Percentiles rank a stretch among this genome's conserved stretches.
phyloP scores from a whole-genome alignment of 2,329 filamentous ascomycete genomes.

The Reticulascus tulasneorum region DNA sequence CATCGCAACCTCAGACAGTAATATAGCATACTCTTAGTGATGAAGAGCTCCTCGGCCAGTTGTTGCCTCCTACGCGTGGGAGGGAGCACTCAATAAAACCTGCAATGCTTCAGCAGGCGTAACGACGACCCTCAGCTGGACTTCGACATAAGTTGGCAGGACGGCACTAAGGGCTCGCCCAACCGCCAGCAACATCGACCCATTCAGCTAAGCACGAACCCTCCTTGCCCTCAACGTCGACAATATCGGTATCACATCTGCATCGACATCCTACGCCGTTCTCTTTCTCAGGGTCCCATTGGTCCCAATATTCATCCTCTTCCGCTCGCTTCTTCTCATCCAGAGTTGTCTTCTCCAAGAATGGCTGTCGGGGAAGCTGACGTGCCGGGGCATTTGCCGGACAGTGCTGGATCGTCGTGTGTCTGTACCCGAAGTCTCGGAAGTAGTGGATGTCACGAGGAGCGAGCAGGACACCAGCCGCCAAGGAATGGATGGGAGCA shows the following conservation, averaged over 20 bases:
- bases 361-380: conserved; percentile 77
- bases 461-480: conserved; percentile 80
- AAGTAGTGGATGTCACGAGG: conserved; percentile 94
- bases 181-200: conserved; percentile 95
- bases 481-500: conserved; percentile 95
- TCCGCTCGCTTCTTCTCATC: conserved; percentile 82
- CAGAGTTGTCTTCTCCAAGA: conserved; percentile 72
- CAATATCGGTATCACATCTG: conserved; percentile 94
- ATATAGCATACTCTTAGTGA: too few species aligned
- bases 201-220: conserved; percentile 93
- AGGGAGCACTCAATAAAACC: too few species aligned
- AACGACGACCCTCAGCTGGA: too few species aligned
- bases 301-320: conserved; percentile 95
- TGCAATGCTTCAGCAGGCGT: too few species aligned
- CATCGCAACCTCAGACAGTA: too few species aligned
- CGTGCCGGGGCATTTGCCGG: conserved; percentile 89
- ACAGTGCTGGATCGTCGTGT: conserved; percentile 98
- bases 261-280: conserved; percentile 97
- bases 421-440: conserved; percentile 95
- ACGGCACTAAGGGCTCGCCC: conserved; percentile 54
- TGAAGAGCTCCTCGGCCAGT: too few species aligned
- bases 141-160: too few species aligned
- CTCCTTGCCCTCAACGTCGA: conserved; percentile 95
- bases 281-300: conserved; percentile 81
- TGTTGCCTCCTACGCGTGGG: too few species aligned